phyloP scores from a whole-genome alignment of 306 rosid genomes.

The Cucumis cinereus region DNA sequence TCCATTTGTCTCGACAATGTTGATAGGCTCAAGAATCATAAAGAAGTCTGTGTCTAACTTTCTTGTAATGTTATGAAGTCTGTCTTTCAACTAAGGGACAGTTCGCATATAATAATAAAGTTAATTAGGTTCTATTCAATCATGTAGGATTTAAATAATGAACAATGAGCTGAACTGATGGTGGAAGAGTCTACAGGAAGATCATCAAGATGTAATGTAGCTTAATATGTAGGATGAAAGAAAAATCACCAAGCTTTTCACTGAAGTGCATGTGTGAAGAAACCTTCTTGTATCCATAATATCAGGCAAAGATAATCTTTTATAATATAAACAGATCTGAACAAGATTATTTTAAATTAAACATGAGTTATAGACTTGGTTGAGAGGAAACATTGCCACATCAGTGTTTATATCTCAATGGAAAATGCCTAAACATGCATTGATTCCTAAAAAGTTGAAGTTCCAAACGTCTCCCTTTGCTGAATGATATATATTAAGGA shows the following conservation, averaged over 20 bases:
- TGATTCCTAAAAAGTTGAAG: neutral
- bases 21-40: neutral
- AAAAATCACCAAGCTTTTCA: neutral
- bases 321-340: neutral
- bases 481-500: neutral
- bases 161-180: neutral
- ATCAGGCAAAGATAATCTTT: neutral
- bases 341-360: neutral
- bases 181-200: neutral
- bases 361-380: neutral
- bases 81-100: conserved; percentile 2
- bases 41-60: neutral
- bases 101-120: neutral
- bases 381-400: neutral
- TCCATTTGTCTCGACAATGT: neutral
- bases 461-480: neutral
- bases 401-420: neutral
- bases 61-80: neutral
- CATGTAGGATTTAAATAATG: neutral
- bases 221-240: neutral
- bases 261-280: neutral
- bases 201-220: neutral
- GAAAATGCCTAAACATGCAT: neutral
- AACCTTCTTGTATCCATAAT: neutral
- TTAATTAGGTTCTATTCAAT: neutral